phyloP scores from a whole-genome alignment of 371 early-diverging fungal species.

The Syncephalis fuscata region DNA sequence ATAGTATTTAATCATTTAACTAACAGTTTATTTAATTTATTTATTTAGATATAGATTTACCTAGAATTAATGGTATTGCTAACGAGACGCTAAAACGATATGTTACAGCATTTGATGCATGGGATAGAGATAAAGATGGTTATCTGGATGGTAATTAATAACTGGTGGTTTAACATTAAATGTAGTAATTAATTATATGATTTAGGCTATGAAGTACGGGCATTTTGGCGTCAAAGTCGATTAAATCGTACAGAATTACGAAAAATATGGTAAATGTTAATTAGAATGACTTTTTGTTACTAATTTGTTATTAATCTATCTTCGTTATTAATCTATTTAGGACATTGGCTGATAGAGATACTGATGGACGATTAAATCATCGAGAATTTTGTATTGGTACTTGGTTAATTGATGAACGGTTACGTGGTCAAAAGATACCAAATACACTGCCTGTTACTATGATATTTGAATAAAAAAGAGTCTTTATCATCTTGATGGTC shows the following conservation, averaged over 20 bases:
- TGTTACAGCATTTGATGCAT: too few relatives aligned
- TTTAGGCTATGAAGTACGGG: too few relatives aligned
- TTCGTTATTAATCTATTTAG: too few relatives aligned
- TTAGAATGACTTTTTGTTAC: not conserved
- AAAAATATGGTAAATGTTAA: slow-evolving; percentile 6
- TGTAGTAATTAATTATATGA: too few relatives aligned
- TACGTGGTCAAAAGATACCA: slow-evolving; percentile 12
- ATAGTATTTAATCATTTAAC: too few relatives aligned
- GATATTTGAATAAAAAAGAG: not conserved
- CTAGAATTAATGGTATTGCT: not conserved
- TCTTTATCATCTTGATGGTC: too few relatives aligned
- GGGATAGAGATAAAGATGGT: too few relatives aligned
- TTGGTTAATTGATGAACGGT: slow-evolving; percentile 18
- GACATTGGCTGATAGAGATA: slow-evolving; percentile 3
- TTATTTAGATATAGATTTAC: not conserved
- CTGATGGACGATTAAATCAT: slow-evolving; percentile 5
- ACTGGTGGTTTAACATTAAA: too few relatives aligned
- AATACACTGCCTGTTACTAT: slow-evolving; percentile 7
- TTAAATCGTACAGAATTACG: slow-evolving; percentile 2
- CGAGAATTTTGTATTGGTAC: slow-evolving; percentile 12
- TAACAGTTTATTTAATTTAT: not conserved
- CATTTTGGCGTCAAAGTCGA: not conserved
- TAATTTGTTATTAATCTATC: not conserved
- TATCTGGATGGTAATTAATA: too few relatives aligned
- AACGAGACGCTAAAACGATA: too few relatives aligned